These are phyloP conservation scores for Acer campestre DNA, from an alignment of 345 rosid species.

Conservation along the genomic window DNA sequence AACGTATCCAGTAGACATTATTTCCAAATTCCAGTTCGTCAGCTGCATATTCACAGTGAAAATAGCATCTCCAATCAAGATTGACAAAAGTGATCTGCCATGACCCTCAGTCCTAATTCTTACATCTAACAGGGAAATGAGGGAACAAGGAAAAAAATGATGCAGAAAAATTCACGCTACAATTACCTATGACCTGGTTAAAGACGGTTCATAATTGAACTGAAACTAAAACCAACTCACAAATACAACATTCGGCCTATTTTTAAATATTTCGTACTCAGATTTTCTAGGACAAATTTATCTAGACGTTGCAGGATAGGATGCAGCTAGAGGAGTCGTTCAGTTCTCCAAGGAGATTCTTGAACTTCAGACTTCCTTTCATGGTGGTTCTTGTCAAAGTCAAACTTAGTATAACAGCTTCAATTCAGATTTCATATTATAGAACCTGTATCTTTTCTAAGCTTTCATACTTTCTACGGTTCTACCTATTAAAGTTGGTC, in stretches of 20 bases:
- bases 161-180: not conserved
- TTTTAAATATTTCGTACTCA: too few species aligned
- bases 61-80: constrained; percentile 28
- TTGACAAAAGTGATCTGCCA: constrained; percentile 17
- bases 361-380: too few species aligned
- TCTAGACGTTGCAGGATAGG: too few species aligned
- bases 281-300: too few species aligned
- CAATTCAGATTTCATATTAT: too few species aligned
- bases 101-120: constrained; percentile 10
- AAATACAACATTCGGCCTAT: not conserved
- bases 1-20: constrained; percentile 85
- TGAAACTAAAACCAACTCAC: not conserved
- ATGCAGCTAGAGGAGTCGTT: too few species aligned
- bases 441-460: too few species aligned
- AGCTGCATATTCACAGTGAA: constrained; percentile 57
- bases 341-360: too few species aligned
- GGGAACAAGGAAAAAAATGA: not conserved
- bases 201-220: not conserved
- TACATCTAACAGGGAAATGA: not conserved
- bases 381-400: too few species aligned
- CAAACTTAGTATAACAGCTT: too few species aligned
- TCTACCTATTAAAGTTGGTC: too few species aligned
- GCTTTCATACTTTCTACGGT: too few species aligned
- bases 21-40: constrained; percentile 73
- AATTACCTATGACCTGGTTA: not conserved